Conservation (phyloP, 495 filamentous ascomycete species). For the Penicillium flavigenum region DNA sequence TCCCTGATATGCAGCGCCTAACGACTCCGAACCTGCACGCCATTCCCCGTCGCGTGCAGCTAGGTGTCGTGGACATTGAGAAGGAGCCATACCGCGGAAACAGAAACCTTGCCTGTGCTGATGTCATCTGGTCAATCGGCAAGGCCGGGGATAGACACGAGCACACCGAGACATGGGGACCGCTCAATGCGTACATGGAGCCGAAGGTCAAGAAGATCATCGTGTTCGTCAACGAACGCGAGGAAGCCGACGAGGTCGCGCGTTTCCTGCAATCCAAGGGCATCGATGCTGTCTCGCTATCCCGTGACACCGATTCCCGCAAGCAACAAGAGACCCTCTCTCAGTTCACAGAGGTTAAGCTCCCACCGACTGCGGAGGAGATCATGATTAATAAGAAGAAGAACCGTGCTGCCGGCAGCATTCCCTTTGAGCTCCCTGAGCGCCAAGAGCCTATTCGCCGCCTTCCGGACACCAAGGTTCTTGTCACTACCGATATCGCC, state of each 20-base stretch:
- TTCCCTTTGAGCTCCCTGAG: constrained; percentile 35
- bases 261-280: constrained; percentile 78
- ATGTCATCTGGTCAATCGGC: constrained; percentile 90
- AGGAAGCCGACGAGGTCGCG: constrained; percentile 77
- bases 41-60: constrained; percentile 89
- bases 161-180: constrained; percentile 32
- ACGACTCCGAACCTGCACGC: constrained; percentile 94
- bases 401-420: constrained; percentile 30
- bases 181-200: constrained; percentile 33
- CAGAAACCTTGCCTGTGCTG: constrained; percentile 86
- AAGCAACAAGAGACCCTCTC: constrained; percentile 72
- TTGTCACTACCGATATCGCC: constrained; percentile 90
- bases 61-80: constrained; percentile 88
- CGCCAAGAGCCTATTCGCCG: constrained; percentile 25
- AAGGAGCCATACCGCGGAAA: constrained; percentile 89
- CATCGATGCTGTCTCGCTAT: constrained; percentile 80
- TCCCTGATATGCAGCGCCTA: constrained; percentile 78
- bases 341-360: constrained; percentile 66
- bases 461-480: constrained; percentile 75
- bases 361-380: constrained; percentile 43
- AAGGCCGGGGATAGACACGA: constrained; percentile 57
- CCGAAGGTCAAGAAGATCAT: constrained; percentile 79
- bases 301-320: constrained; percentile 72
- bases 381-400: constrained; percentile 37
- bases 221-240: constrained; percentile 97